phyloP scores from a whole-genome alignment of 1,139 yeast genomes.

The Sugiyamaella castrensis region DNA sequence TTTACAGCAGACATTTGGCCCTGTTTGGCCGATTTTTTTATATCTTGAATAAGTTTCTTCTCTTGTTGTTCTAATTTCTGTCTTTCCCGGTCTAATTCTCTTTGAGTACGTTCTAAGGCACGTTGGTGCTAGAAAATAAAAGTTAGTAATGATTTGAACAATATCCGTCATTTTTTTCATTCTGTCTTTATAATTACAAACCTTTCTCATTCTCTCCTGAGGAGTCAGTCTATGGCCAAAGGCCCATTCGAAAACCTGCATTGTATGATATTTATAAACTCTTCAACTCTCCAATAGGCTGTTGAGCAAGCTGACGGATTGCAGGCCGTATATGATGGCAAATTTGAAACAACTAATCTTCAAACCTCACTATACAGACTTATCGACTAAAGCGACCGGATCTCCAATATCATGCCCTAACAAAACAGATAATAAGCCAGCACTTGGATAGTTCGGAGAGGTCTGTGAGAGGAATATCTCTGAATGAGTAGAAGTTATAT shows the following conservation, averaged over 20 bases:
- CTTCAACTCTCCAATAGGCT: too few relatives aligned
- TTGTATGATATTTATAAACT: constrained; percentile 20
- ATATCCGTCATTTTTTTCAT: neutral
- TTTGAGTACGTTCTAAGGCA: constrained; percentile 87
- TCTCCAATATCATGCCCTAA: too few relatives aligned
- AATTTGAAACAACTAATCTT: too few relatives aligned
- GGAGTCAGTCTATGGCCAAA: constrained; percentile 94
- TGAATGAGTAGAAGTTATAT: too few relatives aligned
- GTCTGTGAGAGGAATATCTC: too few relatives aligned
- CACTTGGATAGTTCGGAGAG: too few relatives aligned
- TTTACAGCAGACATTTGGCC: constrained; percentile 89
- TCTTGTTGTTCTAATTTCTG: constrained; percentile 85
- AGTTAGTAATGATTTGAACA: neutral
- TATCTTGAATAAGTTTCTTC: constrained; percentile 78
- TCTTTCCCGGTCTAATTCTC: constrained; percentile 87
- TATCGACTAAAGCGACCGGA: too few relatives aligned
- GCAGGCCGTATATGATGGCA: too few relatives aligned
- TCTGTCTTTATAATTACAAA: constrained; percentile 26
- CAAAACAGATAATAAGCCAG: too few relatives aligned
- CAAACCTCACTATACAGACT: too few relatives aligned
- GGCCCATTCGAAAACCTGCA: constrained; percentile 86
- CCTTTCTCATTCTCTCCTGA: constrained; percentile 84
- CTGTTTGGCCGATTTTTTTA: constrained; percentile 83
- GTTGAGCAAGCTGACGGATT: too few relatives aligned
- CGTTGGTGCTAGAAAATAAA: constrained; percentile 62